Evolutionary conservation across 2,329 filamentous ascomycete species (phyloP).

Genomic region (Cercospora brassicicola): DNA sequence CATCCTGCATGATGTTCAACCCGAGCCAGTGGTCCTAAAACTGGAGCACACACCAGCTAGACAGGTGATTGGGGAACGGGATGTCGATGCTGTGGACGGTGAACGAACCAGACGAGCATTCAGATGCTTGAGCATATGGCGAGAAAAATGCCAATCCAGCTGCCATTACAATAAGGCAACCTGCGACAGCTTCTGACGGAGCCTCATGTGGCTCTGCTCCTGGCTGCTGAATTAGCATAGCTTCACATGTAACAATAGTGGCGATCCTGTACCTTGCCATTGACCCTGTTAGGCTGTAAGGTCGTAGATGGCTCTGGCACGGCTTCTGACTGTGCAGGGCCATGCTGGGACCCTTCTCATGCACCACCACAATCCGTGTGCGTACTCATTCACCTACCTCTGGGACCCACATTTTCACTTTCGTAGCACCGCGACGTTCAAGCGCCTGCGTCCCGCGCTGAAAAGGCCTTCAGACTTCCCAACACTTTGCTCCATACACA

Average conservation of each 20-base stretch:
- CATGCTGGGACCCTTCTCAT: not conserved
- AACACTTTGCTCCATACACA: not conserved
- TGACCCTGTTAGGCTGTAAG: not conserved
- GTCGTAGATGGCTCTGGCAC: not conserved
- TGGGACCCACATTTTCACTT: not conserved
- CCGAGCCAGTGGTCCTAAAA: not conserved
- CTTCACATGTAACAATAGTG: not conserved
- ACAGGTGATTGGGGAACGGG: too few relatives aligned
- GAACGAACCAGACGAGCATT: not conserved
- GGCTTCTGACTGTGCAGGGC: not conserved
- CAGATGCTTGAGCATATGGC: not conserved
- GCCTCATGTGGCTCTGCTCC: not conserved
- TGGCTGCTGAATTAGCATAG: not conserved
- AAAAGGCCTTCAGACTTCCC: not conserved
- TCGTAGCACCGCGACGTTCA: not conserved
- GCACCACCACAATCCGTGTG: not conserved
- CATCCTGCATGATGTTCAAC: too few relatives aligned
- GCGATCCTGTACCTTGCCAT: not conserved
- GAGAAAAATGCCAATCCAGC: not conserved
- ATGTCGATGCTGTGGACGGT: not conserved
- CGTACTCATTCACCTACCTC: not conserved
- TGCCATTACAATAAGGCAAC: not conserved
- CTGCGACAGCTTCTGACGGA: not conserved
- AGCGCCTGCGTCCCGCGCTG: not conserved
- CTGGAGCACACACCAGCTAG: not conserved